A percentile compares a stretch with the other conserved stretches of the same genome.
Evolutionary conservation across 2,329 filamentous ascomycete species (phyloP).

Genomic region (Fusarium redolens): DNA sequence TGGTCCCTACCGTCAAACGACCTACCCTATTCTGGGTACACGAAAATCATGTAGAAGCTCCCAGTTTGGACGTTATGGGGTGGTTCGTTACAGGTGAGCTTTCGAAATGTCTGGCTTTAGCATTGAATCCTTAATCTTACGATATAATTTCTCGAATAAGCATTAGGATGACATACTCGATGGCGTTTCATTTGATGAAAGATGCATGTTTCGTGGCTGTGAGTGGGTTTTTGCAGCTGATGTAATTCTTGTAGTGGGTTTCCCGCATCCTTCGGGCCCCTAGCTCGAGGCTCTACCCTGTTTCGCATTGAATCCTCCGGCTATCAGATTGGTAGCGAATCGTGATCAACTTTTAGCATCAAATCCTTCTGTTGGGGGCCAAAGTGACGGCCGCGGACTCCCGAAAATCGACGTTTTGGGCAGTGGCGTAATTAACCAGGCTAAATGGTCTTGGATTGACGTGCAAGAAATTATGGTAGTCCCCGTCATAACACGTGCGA

Average conservation of each 20-base stretch:
- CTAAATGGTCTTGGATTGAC: background rate
- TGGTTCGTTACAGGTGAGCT: accelerated
- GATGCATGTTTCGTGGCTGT: background rate
- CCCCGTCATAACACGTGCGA: background rate
- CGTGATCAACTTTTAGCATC: background rate
- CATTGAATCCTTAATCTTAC: background rate
- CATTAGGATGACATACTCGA: too few relatives aligned
- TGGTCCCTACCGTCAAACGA: too few relatives aligned
- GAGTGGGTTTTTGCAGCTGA: background rate
- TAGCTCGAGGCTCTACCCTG: background rate
- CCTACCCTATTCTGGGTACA: background rate
- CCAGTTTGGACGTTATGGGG: background rate
- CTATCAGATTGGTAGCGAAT: background rate
- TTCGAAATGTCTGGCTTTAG: background rate
- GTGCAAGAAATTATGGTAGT: background rate
- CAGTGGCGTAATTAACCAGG: background rate
- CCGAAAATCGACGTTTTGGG: background rate
- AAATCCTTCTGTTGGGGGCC: background rate
- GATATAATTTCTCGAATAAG: background rate
- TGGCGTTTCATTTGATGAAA: background rate
- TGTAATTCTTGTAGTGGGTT: background rate
- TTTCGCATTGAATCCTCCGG: background rate
- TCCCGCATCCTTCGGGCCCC: background rate
- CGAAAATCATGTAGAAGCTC: background rate
- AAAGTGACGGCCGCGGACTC: background rate